Evolutionary conservation across 1,284 basidiomycete genomes (phyloP).

Genomic region (Cystobasidium pallidum): DNA sequence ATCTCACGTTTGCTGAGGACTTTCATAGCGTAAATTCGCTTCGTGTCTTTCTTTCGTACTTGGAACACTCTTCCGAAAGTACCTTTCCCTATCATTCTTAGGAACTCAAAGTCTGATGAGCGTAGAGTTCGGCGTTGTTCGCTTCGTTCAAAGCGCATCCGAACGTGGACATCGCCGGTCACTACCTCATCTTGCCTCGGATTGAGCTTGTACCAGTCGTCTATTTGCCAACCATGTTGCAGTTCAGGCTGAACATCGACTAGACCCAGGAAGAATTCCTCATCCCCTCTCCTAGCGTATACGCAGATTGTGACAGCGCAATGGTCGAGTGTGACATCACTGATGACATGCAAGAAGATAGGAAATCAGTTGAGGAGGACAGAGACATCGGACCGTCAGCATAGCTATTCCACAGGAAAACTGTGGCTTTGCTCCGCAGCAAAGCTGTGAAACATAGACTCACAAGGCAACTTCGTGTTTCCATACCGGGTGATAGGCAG

Average conservation of each 20-base stretch:
- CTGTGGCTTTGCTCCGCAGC: too few species aligned
- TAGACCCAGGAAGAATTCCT: slow-evolving; percentile 84
- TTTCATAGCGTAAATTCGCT: slow-evolving; percentile 99
- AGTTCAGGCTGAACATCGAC: slow-evolving; percentile 88
- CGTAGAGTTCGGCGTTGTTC: slow-evolving; percentile 59
- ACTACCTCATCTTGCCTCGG: slow-evolving; percentile 64
- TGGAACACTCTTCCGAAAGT: slow-evolving; percentile 99
- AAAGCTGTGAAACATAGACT: slow-evolving; percentile 57
- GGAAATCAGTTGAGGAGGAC: background rate
- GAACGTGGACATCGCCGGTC: slow-evolving; percentile 90
- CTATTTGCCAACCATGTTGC: slow-evolving; percentile 87
- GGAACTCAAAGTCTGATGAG: slow-evolving; percentile 86
- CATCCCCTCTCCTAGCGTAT: slow-evolving; percentile 86
- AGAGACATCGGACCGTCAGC: slow-evolving; percentile 12
- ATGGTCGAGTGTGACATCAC: slow-evolving; percentile 90
- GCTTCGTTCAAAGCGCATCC: slow-evolving; percentile 88
- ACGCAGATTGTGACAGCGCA: slow-evolving; percentile 87
- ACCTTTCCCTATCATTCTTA: slow-evolving; percentile 96
- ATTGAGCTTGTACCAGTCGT: slow-evolving; percentile 83
- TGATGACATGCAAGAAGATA: slow-evolving; percentile 56
- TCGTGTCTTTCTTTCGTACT: slow-evolving; percentile 95
- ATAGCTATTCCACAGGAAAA: background rate
- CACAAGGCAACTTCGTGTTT: slow-evolving; percentile 98
- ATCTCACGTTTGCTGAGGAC: slow-evolving; percentile 98
- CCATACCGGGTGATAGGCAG: slow-evolving; percentile 89